Percentiles rank a stretch among this genome's conserved stretches.
phyloP scores from a whole-genome alignment of 805 yeast genomes.

The Kazachstania martiniae region DNA sequence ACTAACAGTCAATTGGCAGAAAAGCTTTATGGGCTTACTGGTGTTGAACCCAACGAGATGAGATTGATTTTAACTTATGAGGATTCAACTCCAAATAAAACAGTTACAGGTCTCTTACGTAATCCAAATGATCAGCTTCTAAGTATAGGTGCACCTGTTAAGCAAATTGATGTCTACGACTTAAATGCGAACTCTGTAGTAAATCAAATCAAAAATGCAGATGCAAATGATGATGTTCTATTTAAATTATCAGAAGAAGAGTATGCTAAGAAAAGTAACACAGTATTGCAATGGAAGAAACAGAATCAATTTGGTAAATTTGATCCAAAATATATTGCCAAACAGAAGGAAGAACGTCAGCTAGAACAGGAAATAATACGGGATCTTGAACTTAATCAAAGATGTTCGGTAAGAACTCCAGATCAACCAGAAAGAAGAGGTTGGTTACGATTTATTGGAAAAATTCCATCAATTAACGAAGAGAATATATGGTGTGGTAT shows the following conservation, averaged over 20 bases:
- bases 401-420: slow-evolving; percentile 37
- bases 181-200: slow-evolving; percentile 41
- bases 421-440: slow-evolving; percentile 44
- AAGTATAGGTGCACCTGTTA: background rate
- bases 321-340: slow-evolving; percentile 38
- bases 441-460: slow-evolving; percentile 58
- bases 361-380: slow-evolving; percentile 25
- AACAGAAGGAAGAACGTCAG: slow-evolving; percentile 19
- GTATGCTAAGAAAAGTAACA: slow-evolving; percentile 44
- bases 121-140: background rate
- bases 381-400: slow-evolving; percentile 35
- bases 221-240: slow-evolving; percentile 8
- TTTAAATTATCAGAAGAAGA: slow-evolving; percentile 20
- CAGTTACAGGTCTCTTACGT: too few species aligned
- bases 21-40: slow-evolving; percentile 18
- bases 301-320: slow-evolving; percentile 61
- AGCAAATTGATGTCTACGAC: slow-evolving; percentile 40
- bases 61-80: slow-evolving; percentile 5
- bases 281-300: slow-evolving; percentile 73
- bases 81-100: too few species aligned
- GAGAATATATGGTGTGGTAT: slow-evolving; percentile 70
- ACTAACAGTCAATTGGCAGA: slow-evolving; percentile 12
- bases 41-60: slow-evolving; percentile 22
- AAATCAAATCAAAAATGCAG: slow-evolving; percentile 18
- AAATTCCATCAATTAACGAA: slow-evolving; percentile 41